These are phyloP conservation scores for Jacaranda copaia DNA, from an alignment of 257 asterid genomes.

Conservation along the genomic window DNA sequence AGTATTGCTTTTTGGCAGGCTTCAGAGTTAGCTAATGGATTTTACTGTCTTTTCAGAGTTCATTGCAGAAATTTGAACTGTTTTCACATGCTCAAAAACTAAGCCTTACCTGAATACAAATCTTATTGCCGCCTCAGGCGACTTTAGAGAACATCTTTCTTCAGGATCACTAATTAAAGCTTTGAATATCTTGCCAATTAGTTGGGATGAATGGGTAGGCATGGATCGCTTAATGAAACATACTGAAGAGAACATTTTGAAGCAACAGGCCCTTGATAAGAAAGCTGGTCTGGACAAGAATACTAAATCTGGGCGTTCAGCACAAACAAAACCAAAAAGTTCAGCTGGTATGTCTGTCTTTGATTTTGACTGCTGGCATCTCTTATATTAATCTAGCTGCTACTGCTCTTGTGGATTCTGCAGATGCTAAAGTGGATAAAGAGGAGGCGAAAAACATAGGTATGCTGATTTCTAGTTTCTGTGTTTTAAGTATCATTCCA, in stretches of 20 bases:
- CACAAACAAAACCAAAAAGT: constrained; percentile 76
- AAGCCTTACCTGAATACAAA: too few relatives aligned
- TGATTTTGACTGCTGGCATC: constrained; percentile 15
- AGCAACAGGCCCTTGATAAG: constrained; percentile 86
- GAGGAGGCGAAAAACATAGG: constrained; percentile 66
- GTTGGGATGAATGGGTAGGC: constrained; percentile 99
- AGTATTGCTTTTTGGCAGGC: too few relatives aligned
- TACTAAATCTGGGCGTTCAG: constrained; percentile 77
- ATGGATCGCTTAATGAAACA: constrained; percentile 82
- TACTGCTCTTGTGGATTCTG: constrained; percentile 36
- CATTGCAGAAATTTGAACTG: too few relatives aligned
- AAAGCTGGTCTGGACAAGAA: constrained; percentile 75
- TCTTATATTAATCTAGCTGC: constrained; percentile 30
- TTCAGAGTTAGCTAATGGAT: too few relatives aligned
- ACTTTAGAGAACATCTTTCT: constrained; percentile 16
- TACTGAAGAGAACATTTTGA: constrained; percentile 75
- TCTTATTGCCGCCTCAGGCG: neutral
- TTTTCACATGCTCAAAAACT: too few relatives aligned
- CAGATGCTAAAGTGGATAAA: constrained; percentile 73
- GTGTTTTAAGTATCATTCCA: constrained; percentile 13
- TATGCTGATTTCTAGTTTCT: constrained; percentile 40
- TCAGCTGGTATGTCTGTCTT: constrained; percentile 66
- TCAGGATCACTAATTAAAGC: constrained; percentile 37
- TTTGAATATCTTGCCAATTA: constrained; percentile 49
- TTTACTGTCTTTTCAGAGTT: too few relatives aligned